These are phyloP conservation scores for Trichoderma sp. DNA, from an alignment of 2,329 filamentous ascomycete genomes.

Conservation along the genomic window DNA sequence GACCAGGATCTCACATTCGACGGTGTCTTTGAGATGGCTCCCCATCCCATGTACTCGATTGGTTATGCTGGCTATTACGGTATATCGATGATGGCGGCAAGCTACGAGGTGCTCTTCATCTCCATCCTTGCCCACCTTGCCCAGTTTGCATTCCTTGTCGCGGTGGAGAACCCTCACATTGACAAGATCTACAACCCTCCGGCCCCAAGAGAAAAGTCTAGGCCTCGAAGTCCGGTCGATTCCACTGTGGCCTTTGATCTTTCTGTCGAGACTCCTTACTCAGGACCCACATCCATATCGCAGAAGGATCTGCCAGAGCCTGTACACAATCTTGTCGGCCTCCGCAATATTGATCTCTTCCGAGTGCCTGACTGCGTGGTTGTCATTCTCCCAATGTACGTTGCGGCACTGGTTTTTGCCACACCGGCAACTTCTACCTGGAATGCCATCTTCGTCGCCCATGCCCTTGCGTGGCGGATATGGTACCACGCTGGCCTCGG, in stretches of 20 bases:
- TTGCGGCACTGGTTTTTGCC: conserved; percentile 70
- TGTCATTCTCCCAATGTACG: conserved; percentile 73
- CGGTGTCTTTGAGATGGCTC: conserved; percentile 98
- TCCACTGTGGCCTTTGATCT: conserved; percentile 35
- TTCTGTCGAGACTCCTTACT: conserved; percentile 34
- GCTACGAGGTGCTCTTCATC: conserved; percentile 96
- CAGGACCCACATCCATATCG: conserved; percentile 33
- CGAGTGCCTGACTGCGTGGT: conserved; percentile 82
- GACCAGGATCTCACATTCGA: conserved; percentile 98
- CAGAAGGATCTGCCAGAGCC: conserved; percentile 57
- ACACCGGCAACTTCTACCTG: conserved; percentile 77
- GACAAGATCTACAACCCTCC: conserved; percentile 96
- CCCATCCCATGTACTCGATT: conserved; percentile 98
- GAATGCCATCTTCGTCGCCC: conserved; percentile 77
- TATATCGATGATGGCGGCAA: conserved; percentile 96
- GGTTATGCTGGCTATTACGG: conserved; percentile 98
- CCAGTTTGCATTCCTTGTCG: conserved; percentile 88
- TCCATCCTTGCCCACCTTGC: conserved; percentile 92
- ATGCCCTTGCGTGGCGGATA: conserved; percentile 80
- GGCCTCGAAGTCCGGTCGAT: conserved; percentile 41
- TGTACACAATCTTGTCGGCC: conserved; percentile 81
- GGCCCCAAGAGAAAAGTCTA: conserved; percentile 65
- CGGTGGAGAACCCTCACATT: conserved; percentile 96
- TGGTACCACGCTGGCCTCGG: conserved; percentile 93
- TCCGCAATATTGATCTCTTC: conserved; percentile 84